Evolutionary conservation across 768 basidiomycete genomes (phyloP).

Genomic region (Hericium rajendrae): DNA sequence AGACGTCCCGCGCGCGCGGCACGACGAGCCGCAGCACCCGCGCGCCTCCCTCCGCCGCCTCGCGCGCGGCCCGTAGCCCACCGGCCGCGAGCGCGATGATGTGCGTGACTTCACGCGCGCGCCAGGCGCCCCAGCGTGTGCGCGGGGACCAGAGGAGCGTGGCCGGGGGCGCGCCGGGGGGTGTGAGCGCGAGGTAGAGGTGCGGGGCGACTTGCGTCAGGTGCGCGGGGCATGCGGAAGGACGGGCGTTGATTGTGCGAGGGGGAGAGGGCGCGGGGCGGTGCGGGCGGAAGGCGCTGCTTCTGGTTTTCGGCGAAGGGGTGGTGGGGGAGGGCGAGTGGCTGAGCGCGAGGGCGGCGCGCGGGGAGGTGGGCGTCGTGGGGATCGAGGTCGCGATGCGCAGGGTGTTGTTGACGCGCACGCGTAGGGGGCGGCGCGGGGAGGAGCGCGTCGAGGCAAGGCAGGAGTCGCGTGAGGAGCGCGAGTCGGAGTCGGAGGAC

Average conservation of each 20-base stretch:
- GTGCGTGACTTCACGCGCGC: background rate
- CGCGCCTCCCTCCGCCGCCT: background rate
- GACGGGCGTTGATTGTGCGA: background rate
- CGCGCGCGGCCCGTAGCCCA: background rate
- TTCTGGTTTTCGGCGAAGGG: background rate
- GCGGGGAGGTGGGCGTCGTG: background rate
- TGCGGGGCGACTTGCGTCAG: background rate
- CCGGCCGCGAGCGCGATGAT: background rate
- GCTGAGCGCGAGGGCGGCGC: background rate
- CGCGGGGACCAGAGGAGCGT: background rate
- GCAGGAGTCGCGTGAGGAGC: no score
- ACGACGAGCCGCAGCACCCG: background rate
- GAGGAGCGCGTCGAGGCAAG: no score
- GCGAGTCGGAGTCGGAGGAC: no score
- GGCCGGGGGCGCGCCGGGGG: background rate
- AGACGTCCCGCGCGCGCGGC: background rate
- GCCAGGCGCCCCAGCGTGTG: background rate
- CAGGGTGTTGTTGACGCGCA: no score
- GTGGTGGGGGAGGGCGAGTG: background rate
- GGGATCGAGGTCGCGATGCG: no score
- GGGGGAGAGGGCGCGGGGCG: background rate
- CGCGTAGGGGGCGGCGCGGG: no score
- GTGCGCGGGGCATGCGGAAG: background rate
- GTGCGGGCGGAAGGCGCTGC: background rate
- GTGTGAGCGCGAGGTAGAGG: background rate